phyloP scores from a whole-genome alignment of 257 asterid species.

The Apocynum venetum region DNA sequence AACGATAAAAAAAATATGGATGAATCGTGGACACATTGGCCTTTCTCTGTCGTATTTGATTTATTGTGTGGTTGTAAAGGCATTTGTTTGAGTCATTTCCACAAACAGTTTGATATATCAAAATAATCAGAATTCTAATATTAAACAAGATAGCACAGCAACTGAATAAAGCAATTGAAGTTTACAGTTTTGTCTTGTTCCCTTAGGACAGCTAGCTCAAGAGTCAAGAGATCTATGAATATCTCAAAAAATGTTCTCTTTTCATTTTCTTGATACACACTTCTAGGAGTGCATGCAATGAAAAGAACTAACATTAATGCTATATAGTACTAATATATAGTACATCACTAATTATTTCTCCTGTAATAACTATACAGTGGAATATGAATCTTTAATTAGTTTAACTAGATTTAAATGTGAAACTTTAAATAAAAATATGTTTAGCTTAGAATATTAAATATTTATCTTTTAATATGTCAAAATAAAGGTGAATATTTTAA shows the following conservation, averaged over 20 bases:
- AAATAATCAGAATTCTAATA: neutral
- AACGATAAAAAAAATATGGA: neutral
- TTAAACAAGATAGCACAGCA: neutral
- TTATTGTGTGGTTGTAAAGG: neutral
- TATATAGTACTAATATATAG: neutral
- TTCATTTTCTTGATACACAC: neutral
- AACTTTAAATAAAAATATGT: too few relatives aligned
- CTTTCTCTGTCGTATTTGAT: too few relatives aligned
- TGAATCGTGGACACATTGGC: neutral
- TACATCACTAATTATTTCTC: neutral
- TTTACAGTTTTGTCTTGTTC: conserved; percentile 1
- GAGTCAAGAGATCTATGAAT: neutral
- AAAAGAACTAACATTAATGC: neutral
- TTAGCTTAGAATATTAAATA: too few relatives aligned
- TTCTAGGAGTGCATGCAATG: neutral
- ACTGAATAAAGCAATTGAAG: neutral
- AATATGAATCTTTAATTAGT: too few relatives aligned
- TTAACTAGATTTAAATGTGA: too few relatives aligned
- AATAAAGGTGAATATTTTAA: too few relatives aligned
- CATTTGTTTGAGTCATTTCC: neutral
- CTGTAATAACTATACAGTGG: too few relatives aligned
- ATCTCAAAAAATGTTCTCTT: neutral
- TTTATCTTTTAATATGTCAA: too few relatives aligned
- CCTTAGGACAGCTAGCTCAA: neutral
- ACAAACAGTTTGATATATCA: neutral